Conservation (phyloP, 768 basidiomycete genomes). For the Suillus hirtellus region DNA sequence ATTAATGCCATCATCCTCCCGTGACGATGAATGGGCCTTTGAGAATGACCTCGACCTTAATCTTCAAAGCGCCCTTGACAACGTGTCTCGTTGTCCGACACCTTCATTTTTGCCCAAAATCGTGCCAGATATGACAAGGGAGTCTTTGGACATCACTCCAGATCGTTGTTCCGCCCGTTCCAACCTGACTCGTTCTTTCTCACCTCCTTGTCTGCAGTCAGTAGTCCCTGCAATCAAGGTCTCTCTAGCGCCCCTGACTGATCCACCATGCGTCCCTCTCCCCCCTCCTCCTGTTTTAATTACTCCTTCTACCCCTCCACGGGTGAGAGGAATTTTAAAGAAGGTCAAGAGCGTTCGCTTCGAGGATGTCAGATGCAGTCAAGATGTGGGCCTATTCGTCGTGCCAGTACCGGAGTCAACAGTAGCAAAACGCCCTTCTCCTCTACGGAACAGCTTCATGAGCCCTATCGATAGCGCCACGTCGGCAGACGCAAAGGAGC, state of each 20-base stretch:
- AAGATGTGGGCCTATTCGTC: conserved; percentile 2
- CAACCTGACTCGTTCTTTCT: background rate
- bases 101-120: background rate
- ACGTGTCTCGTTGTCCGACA: conserved; percentile 1
- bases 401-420: conserved; percentile 6
- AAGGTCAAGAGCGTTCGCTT: conserved; percentile 42
- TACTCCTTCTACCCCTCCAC: conserved; percentile 29
- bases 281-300: conserved; percentile 25
- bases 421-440: conserved; percentile 11
- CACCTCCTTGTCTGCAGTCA: conserved; percentile 22
- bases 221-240: background rate
- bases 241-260: background rate
- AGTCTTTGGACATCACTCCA: conserved; percentile 17
- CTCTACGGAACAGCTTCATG: conserved; percentile 10
- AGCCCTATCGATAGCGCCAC: conserved; percentile 3
- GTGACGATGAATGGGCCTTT: conserved; percentile 40
- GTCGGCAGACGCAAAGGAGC: background rate
- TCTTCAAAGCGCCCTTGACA: conserved; percentile 13
- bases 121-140: background rate
- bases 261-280: conserved; percentile 24
- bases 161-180: conserved; percentile 15
- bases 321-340: conserved; percentile 40
- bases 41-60: conserved; percentile 29
- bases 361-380: conserved; percentile 21
- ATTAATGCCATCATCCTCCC: conserved; percentile 12